Evolutionary conservation across 441 rosid species (phyloP).

Genomic region (Melastoma candidum): DNA sequence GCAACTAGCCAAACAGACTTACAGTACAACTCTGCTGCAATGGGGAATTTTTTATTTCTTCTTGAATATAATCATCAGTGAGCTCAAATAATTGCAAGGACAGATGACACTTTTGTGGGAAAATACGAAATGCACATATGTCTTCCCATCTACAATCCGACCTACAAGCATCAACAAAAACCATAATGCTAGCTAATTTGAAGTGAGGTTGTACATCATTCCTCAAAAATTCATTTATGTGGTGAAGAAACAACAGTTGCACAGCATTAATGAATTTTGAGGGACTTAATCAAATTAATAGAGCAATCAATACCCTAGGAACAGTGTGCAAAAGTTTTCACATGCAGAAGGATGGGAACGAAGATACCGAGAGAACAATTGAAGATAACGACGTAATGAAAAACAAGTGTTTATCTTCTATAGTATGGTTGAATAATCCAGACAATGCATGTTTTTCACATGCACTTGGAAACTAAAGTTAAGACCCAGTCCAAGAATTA

Average conservation of each 20-base stretch:
- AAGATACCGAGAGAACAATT: no score
- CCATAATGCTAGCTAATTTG: background rate
- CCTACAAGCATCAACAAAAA: constrained; percentile 28
- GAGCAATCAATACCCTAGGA: no score
- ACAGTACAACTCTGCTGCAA: constrained; percentile 59
- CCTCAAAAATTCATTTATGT: background rate
- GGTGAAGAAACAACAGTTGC: no score
- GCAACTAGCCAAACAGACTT: constrained; percentile 27
- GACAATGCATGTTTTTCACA: no score
- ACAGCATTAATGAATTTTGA: no score
- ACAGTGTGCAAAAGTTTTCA: no score
- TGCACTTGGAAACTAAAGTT: no score
- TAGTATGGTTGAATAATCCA: no score
- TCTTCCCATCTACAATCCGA: constrained; percentile 67
- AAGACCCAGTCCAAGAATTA: background rate
- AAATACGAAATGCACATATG: constrained; percentile 67
- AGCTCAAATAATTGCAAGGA: constrained; percentile 81
- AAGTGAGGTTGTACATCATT: background rate
- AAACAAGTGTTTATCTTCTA: no score
- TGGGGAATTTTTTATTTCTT: constrained; percentile 80
- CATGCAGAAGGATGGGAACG: no score
- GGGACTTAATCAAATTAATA: no score
- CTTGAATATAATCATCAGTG: constrained; percentile 78
- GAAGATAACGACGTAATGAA: no score
- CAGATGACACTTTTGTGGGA: constrained; percentile 74